Base-by-base conservation (phyloP, 495 filamentous ascomycete genomes). In the Podospora appendiculata region DNA sequence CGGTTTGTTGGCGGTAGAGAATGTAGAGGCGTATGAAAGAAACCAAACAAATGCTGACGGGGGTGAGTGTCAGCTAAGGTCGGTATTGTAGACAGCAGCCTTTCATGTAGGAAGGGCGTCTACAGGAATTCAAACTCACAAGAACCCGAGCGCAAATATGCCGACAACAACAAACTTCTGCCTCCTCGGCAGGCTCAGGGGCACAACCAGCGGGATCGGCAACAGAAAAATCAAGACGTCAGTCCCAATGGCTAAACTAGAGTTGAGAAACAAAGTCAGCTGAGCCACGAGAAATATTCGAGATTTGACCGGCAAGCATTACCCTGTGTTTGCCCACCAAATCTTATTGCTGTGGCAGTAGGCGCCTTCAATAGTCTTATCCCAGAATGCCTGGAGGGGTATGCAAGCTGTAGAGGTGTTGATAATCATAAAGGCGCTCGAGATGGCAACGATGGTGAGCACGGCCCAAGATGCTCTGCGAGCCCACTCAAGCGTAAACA, bases 161-260 rank as follows among this genome's bases (percentile, higher is more conserved):
- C 55, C 47, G 16, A 55, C 50, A 3, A 76, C 44, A 13, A 63
- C 63, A 5, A 68, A 14, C 50, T 73, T 75, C 43, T 73, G 68
- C 42, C 55, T 53, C 2, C 54, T 46, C 2, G 66, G 64, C 17
- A 73, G 63, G 6, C 58, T 65, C n/a, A 76, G 49, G 0, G 54
- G 57, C 6, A 56, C 47, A 17, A 75, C 63, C 12, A 70, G 54
- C 0, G 66, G 66, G 10, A 75, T 57, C 0, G 72, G 73, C 0
- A 75, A 49, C 39, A 67, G 6, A 47, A 73, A 67, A 13, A 73
- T 68, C 8, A 77, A 32, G 2, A 77, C 40, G 63, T 82, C 79
- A 41, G 73, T 76, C 4, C 65, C 44, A n/a, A 80, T 73, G 39
- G 74, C 70, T 17, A 76, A 58, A 9, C 62, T 64, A 41, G 25